Evolutionary conservation across 2,329 filamentous ascomycete species (phyloP).

Genomic region (Aspergillus sp.): DNA sequence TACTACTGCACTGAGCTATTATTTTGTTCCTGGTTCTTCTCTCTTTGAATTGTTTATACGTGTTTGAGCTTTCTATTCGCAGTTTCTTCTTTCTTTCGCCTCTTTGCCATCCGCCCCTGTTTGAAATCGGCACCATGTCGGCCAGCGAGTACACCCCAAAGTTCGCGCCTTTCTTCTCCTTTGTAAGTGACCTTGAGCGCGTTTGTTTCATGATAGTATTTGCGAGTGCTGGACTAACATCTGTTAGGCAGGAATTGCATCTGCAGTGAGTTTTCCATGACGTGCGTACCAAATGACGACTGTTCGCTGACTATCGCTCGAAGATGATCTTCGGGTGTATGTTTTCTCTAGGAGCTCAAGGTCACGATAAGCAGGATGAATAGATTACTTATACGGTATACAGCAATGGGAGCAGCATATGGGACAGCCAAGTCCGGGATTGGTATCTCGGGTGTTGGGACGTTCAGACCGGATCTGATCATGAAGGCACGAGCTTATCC

Average conservation of each 20-base stretch:
- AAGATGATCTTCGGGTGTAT: constrained; percentile 49
- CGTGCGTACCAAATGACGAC: constrained; percentile 1
- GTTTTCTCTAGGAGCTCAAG: constrained; percentile 16
- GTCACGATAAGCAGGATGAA: constrained; percentile 4
- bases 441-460: constrained; percentile 60
- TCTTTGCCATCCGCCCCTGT: not conserved
- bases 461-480: constrained; percentile 59
- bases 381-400: constrained; percentile 16
- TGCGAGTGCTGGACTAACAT: constrained; percentile 19
- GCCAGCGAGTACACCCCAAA: constrained; percentile 51
- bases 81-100: not conserved
- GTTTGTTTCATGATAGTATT: constrained; percentile 1
- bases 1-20: not conserved
- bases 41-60: not conserved
- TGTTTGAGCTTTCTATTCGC: no score
- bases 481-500: constrained; percentile 52
- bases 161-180: constrained; percentile 63
- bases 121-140: constrained; percentile 27
- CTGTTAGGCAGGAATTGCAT: constrained; percentile 42
- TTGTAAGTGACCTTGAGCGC: constrained; percentile 44
- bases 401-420: constrained; percentile 60
- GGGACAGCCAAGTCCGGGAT: constrained; percentile 63
- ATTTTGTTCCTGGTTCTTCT: not conserved
- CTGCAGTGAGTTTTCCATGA: constrained; percentile 35
- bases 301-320: constrained; percentile 18